Percentiles rank a stretch among this genome's conserved stretches.
phyloP scores from a whole-genome alignment of 352 stramenopile genomes.

The Lagenidium giganteum region DNA sequence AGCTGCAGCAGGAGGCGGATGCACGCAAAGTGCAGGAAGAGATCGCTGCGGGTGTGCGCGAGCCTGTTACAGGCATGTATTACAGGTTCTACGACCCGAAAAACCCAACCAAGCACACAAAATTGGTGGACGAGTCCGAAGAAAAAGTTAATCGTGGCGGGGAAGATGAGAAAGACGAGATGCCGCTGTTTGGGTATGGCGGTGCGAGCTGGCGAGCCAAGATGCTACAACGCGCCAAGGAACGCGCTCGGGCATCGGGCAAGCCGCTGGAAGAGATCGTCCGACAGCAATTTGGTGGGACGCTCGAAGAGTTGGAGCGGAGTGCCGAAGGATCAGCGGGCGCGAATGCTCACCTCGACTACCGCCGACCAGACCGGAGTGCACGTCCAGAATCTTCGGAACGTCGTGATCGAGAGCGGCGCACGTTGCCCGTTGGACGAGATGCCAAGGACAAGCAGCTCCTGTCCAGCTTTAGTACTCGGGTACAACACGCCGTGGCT shows the following conservation, averaged over 20 bases:
- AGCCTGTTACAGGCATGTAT: constrained; percentile 74
- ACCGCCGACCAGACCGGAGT: constrained; percentile 41
- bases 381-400: constrained; percentile 8
- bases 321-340: constrained; percentile 38
- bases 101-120: constrained; percentile 40
- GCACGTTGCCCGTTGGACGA: constrained; percentile 32
- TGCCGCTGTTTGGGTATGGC: constrained; percentile 56
- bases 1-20: constrained; percentile 39
- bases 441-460: constrained; percentile 59
- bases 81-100: constrained; percentile 82
- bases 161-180: constrained; percentile 10
- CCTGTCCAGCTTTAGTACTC: constrained; percentile 51
- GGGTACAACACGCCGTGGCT: constrained; percentile 49
- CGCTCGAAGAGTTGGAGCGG: constrained; percentile 49
- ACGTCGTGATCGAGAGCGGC: constrained; percentile 5
- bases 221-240: constrained; percentile 71
- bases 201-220: constrained; percentile 81
- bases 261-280: constrained; percentile 58
- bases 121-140: constrained; percentile 7
- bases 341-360: constrained; percentile 57
- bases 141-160: too few relatives aligned
- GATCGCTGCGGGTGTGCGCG: constrained; percentile 65
- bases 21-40: constrained; percentile 64
- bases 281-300: constrained; percentile 42
- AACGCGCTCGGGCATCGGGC: constrained; percentile 48